phyloP scores from a whole-genome alignment of 495 filamentous ascomycete species.

The Sphaerosporella brunnea region DNA sequence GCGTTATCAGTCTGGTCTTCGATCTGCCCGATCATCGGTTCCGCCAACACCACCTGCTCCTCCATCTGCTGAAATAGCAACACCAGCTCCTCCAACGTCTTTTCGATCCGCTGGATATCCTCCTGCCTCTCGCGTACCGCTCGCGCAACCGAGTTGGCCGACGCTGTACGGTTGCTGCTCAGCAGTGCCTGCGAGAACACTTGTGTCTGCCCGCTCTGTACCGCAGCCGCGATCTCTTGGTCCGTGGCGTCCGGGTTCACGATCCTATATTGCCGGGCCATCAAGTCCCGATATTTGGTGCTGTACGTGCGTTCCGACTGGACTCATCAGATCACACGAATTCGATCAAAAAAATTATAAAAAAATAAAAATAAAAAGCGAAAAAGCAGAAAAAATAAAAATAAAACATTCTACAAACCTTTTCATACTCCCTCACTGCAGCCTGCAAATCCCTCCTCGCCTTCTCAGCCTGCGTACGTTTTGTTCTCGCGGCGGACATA shows the following conservation, averaged over 20 bases:
- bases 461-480: constrained; percentile 43
- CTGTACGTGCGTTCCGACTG: constrained; percentile 46
- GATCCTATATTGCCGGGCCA: constrained; percentile 54
- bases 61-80: constrained; percentile 50
- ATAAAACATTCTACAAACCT: too few relatives aligned
- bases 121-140: constrained; percentile 59
- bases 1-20: constrained; percentile 41
- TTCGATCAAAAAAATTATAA: too few relatives aligned
- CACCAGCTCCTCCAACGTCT: constrained; percentile 45
- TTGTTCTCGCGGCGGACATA: constrained; percentile 32
- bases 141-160: constrained; percentile 47
- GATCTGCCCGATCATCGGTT: constrained; percentile 35
- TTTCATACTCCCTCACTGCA: constrained; percentile 43
- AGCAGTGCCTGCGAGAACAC: constrained; percentile 64
- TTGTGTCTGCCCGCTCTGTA: constrained; percentile 55
- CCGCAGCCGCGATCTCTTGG: constrained; percentile 43
- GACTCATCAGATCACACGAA: too few relatives aligned
- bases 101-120: constrained; percentile 55
- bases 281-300: constrained; percentile 48
- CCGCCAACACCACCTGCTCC: constrained; percentile 46
- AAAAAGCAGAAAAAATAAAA: too few relatives aligned
- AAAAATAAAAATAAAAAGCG: too few relatives aligned
- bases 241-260: constrained; percentile 57
- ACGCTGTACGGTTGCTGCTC: constrained; percentile 43
- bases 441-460: constrained; percentile 48